Evolutionary conservation across 2,329 filamentous ascomycete genomes (phyloP).

Genomic region (Graphium sp.): DNA sequence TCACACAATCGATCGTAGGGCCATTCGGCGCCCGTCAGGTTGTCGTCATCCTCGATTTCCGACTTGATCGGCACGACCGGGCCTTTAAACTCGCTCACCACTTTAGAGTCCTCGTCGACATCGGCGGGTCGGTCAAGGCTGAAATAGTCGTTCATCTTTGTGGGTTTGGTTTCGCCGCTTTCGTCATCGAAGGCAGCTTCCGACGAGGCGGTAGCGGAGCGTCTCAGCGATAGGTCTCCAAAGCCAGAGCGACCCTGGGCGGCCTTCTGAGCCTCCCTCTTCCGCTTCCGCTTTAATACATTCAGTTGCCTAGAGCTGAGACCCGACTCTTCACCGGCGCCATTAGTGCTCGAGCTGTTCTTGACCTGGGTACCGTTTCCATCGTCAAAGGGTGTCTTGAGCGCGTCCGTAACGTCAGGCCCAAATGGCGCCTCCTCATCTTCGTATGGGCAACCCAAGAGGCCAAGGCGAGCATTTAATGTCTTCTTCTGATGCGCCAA

Average conservation of each 20-base stretch:
- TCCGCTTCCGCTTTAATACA: slow-evolving; percentile 83
- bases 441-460: slow-evolving; percentile 70
- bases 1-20: slow-evolving; percentile 89
- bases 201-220: slow-evolving; percentile 41
- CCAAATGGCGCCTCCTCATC: slow-evolving; percentile 43
- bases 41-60: slow-evolving; percentile 61
- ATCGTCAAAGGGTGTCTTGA: slow-evolving; percentile 35
- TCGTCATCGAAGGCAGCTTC: slow-evolving; percentile 47
- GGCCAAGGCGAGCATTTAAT: slow-evolving; percentile 61
- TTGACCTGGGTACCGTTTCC: slow-evolving; percentile 15
- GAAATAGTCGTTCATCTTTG: slow-evolving; percentile 69
- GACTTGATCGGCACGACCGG: slow-evolving; percentile 67
- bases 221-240: slow-evolving; percentile 64
- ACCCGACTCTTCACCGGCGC: slow-evolving; percentile 43
- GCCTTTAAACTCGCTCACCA: slow-evolving; percentile 93
- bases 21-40: slow-evolving; percentile 72
- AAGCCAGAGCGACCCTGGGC: slow-evolving; percentile 74
- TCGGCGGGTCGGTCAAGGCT: slow-evolving; percentile 64
- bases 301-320: slow-evolving; percentile 91
- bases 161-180: slow-evolving; percentile 31
- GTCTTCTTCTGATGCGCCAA: slow-evolving; percentile 83
- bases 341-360: slow-evolving; percentile 18
- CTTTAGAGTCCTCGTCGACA: slow-evolving; percentile 76
- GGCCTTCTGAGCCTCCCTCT: slow-evolving; percentile 74
- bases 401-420: no score